Evolutionary conservation across 179 eudicot genomes (phyloP).

Genomic region (Amaranthus tricolor): DNA sequence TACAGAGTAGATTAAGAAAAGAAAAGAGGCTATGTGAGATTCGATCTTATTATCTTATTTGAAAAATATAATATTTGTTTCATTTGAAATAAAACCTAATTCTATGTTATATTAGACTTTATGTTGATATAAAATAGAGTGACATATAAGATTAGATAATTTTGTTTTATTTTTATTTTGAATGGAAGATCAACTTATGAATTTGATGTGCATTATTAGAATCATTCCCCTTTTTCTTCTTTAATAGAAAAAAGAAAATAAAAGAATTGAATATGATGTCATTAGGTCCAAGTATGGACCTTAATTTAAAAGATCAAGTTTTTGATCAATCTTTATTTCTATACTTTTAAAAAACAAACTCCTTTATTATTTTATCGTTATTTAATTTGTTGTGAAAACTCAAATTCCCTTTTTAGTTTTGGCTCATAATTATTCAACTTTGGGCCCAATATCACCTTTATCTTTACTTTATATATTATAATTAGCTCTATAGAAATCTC

Average conservation of each 20-base stretch:
- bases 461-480: neutral
- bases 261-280: slow-evolving; percentile 9
- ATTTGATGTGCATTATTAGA: neutral
- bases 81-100: no score
- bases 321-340: neutral
- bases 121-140: no score
- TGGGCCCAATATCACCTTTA: slow-evolving; percentile 1
- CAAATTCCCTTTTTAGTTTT: neutral
- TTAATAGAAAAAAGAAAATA: neutral
- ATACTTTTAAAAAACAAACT: no score
- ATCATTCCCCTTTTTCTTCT: neutral
- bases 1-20: no score
- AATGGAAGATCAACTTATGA: neutral
- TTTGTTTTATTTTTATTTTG: no score
- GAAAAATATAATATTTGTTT: no score
- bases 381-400: neutral
- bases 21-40: no score
- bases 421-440: neutral
- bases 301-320: neutral
- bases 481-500: neutral
- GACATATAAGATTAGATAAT: no score
- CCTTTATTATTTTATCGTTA: neutral
- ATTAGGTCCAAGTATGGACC: slow-evolving; percentile 9
- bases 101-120: no score
- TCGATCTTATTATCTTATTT: no score